Conservation (phyloP, 306 rosid species). For the Begonia peltatifolia region DNA sequence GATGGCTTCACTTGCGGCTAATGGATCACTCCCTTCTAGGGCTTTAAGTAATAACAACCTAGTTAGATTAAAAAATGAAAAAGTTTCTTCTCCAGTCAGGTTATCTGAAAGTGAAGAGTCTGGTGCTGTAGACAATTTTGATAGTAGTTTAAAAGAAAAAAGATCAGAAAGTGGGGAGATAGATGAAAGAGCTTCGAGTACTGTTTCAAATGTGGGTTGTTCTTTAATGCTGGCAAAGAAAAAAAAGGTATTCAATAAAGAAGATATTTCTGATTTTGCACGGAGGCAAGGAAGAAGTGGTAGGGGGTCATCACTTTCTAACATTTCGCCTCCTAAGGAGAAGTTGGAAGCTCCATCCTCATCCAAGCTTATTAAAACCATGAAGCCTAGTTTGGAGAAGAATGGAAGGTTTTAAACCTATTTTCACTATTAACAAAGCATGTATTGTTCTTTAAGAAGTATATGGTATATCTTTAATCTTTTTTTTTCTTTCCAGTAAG, state of each 20-base stretch:
- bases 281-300: slow-evolving; percentile 97
- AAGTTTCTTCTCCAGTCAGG: no score
- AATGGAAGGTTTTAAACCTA: slow-evolving; percentile 40
- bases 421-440: no score
- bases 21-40: no score
- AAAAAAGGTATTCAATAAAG: slow-evolving; percentile 62
- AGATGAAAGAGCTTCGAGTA: slow-evolving; percentile 65
- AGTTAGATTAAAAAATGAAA: no score
- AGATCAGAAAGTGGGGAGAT: slow-evolving; percentile 38
- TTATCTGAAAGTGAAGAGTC: slow-evolving; percentile 97
- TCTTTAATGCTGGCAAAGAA: slow-evolving; percentile 56
- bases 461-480: slow-evolving; percentile 4
- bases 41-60: no score
- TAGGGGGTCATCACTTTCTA: slow-evolving; percentile 36
- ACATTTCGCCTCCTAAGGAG: slow-evolving; percentile 33
- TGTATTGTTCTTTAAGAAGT: neutral
- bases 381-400: slow-evolving; percentile 43
- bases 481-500: slow-evolving; percentile 56
- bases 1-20: no score
- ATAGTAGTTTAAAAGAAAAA: slow-evolving; percentile 62
- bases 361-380: slow-evolving; percentile 37
- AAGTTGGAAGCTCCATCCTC: slow-evolving; percentile 39
- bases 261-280: slow-evolving; percentile 89
- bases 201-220: slow-evolving; percentile 51
- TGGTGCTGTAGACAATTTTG: slow-evolving; percentile 51